These are phyloP conservation scores for Aspergillus puulaauensis DNA, from an alignment of 2,329 filamentous ascomycete species.

Conservation along the genomic window DNA sequence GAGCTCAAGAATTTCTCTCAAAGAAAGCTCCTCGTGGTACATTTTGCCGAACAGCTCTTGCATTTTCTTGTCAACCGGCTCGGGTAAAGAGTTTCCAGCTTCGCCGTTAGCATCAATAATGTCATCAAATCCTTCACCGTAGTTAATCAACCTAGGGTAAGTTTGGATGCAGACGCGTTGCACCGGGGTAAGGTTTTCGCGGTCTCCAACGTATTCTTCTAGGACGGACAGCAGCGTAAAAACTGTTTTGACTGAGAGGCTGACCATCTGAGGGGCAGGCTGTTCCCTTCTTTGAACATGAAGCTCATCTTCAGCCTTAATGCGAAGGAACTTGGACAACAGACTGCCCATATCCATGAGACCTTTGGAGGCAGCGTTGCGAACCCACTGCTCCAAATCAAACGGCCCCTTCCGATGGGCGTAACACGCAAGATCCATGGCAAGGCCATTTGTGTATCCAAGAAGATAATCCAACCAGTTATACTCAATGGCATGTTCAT, in stretches of 20 bases:
- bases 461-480: slow-evolving; percentile 82
- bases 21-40: slow-evolving; percentile 88
- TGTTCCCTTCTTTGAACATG: slow-evolving; percentile 70
- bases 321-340: slow-evolving; percentile 75
- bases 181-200: slow-evolving; percentile 72
- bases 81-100: slow-evolving; percentile 76
- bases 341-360: slow-evolving; percentile 67
- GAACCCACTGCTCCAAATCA: slow-evolving; percentile 78
- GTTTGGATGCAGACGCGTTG: slow-evolving; percentile 87
- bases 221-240: slow-evolving; percentile 76
- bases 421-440: slow-evolving; percentile 80
- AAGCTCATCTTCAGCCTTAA: slow-evolving; percentile 80
- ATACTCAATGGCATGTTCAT: slow-evolving; percentile 78
- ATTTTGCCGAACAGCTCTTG: slow-evolving; percentile 97
- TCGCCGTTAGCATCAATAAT: slow-evolving; percentile 84
- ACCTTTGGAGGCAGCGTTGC: slow-evolving; percentile 64
- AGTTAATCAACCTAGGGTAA: slow-evolving; percentile 94
- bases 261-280: slow-evolving; percentile 65
- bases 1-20: slow-evolving; percentile 79
- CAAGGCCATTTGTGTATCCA: slow-evolving; percentile 76
- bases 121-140: slow-evolving; percentile 87
- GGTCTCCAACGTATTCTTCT: slow-evolving; percentile 61
- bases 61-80: slow-evolving; percentile 84
- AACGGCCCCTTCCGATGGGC: slow-evolving; percentile 79
- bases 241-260: slow-evolving; percentile 81